phyloP scores from a whole-genome alignment of 768 basidiomycete species.

The Lactarius trivialis region DNA sequence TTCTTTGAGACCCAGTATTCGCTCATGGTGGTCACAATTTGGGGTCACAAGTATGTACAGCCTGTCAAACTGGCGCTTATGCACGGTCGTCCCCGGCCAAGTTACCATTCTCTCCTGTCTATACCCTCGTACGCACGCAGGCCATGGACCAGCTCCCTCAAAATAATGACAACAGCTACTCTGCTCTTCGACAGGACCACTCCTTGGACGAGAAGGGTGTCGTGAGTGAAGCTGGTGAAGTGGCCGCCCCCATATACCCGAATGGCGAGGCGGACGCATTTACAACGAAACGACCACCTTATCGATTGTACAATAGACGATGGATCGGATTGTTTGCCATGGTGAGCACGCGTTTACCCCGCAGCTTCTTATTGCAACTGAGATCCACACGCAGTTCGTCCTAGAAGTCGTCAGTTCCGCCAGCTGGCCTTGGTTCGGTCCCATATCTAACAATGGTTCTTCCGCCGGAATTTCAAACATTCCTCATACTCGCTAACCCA shows the following conservation, averaged over 20 bases:
- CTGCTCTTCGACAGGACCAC: not conserved
- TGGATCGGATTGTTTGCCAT: slow-evolving; percentile 61
- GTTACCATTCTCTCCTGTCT: too few species aligned
- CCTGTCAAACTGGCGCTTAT: too few species aligned
- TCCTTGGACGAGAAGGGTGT: not conserved
- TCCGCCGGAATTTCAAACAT: not conserved
- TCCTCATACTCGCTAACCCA: not conserved
- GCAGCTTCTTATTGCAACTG: not conserved
- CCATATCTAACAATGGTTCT: slow-evolving; percentile 65
- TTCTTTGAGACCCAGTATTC: slow-evolving; percentile 94
- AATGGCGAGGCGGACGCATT: not conserved
- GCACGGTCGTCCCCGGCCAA: too few species aligned
- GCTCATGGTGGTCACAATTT: slow-evolving; percentile 46
- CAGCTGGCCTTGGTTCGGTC: slow-evolving; percentile 76
- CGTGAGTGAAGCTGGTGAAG: not conserved
- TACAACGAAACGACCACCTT: slow-evolving; percentile 28
- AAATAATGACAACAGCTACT: not conserved
- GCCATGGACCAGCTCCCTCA: not conserved
- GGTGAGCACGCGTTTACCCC: slow-evolving; percentile 40
- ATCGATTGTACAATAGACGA: slow-evolving; percentile 63
- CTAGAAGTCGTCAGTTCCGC: slow-evolving; percentile 59
- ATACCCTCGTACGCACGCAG: not conserved
- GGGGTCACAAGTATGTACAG: not conserved
- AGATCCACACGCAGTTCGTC: slow-evolving; percentile 39
- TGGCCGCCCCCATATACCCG: not conserved